Base-by-base conservation (phyloP, 768 basidiomycete species). In the Infundibulicybe gibba region DNA sequence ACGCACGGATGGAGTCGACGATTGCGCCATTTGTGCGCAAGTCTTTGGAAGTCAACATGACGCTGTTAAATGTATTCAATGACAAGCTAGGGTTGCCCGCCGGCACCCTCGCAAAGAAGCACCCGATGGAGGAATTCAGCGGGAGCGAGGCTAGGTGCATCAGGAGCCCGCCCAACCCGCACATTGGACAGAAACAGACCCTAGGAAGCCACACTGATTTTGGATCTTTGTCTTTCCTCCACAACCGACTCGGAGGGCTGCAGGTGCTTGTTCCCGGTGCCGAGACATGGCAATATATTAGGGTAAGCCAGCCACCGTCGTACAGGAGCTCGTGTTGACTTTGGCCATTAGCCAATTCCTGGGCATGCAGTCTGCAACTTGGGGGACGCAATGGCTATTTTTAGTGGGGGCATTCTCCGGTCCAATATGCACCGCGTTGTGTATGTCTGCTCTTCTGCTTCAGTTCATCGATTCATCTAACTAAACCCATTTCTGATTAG, bases 151-250 rank as follows among this genome's bases (percentile, higher is more conserved):
- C 77, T 0, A 68, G 85, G 9, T 57, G 77, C 10, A 80, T 79
- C 51, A 77, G 63, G 55, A 77, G 69, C 25, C 75, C 79, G 1
- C 72, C 70, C 1, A 64, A 58, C 46, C 60, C 63, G 3, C 54
- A 14, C 14, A 19, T 51, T 0, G 68, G 46, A 32, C 63, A 70
- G 5, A 71, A 62, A 40, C 65, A 70, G n/a, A 67, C 69, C 0
- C 58, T 85, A 14, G 83, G 83, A 15, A 76, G 79, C 1, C 86
- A 87, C 57, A 85, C 84, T 3, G 85, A 86, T 60, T 87, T 87
- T 51, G 84, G 85, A 53, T 81, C 80, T n/a, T 58, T 86, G 47
- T 81, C 82, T 0, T 80, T 87, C 66, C 65, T 88, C 47, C 82
- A 86, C 54, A 87, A 87, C 57, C 74, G 72, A 2, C 73, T 87